Base-by-base conservation (phyloP, 163 green algal species). In the Chlamydomonas reinhardtii region DNA sequence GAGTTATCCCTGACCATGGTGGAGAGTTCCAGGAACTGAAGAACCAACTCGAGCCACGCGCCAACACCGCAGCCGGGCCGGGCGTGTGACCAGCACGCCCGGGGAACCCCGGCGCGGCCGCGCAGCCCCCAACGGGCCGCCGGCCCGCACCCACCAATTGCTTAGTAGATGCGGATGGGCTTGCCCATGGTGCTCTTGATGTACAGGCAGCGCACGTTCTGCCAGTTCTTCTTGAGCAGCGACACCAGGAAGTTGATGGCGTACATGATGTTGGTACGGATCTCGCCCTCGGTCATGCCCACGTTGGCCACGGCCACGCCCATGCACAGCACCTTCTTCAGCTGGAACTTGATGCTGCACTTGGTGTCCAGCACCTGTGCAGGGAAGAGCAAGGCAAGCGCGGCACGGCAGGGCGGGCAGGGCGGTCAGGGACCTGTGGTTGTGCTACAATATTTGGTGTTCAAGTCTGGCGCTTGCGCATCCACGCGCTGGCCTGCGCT, bases 291-390 rank as follows among this genome's bases (percentile, higher is more conserved):
- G 20, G 92, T 89, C 96, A 99, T 98, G 85, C 74, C 82, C 27
- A 99, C 94, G 90, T 99, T 98, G 92, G 96, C 98, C 8, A 99
- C 94, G 80, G 98, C 98, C 15, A 99, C 97, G 82, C 96, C 98
- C 93, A 99, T 92, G 96, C 98, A 99, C 90, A 99, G 95, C 92
- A 99, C 96, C 96, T 99, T 99, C 95, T 99, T 99, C 90, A 99
- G 95, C 97, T 99, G 98, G 94, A 99, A 99, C 96, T 99, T 99
- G 91, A 99, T 96, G 82, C 89, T 95, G 35, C 94, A 93, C 93
- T 97, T 98, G 91, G 98, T 96, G 92, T 99, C 97, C 65, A 95
- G 93, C 43, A 98, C 93, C 95, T 97, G 88, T 75, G 82, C 12
- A 24, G 25, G 16, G 25, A 9, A 61, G 62, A 66, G n/a, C 3